Evolutionary conservation across 768 basidiomycete genomes (phyloP), one percentile per base, ranked within the genome.

Genomic region (Cubamyces lactineus): DNA sequence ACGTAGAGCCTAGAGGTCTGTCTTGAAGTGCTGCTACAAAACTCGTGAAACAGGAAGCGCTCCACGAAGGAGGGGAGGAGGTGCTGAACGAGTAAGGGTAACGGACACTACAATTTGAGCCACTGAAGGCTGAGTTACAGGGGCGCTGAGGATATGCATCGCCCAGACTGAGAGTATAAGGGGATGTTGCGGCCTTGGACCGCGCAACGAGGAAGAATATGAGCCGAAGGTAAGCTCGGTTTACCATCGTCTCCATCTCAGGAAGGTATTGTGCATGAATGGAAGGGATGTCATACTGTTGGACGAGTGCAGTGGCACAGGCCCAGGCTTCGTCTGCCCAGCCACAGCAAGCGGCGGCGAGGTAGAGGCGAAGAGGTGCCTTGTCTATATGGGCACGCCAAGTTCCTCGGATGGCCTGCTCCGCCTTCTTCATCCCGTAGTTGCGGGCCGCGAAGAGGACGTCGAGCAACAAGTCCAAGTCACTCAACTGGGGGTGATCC

Each of bases 281-380:
- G 12, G 28, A 16, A 4, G 39, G n/a, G 5, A 63, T 19, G 65
- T 77, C 74, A 38, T 56, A 5, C 3, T n/a, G 34, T 2, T 34
- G 5, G 11, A 56, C 11, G 26, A 62, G 47, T 17, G 17, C 51
- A 5, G 15, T 23, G 0, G 62, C 1, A 79, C 82, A 1, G 82
- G 78, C 48, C 79, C 77, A 45, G 77, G 72, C 61, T 79, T 78
- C 17, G 70, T 69, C 69, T 77, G 77, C 43, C 83, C 74, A 58
- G 26, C 79, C 74, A 46, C 77, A 75, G 17, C 82, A 64, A 30
- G 73, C 76, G 28, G 78, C 73, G 1, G 41, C 28, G 38, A 63
- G 38, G 72, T 57, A 62, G 48, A 57, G 38, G 16, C 50, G 48
- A 8, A 62, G 38, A 2, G 55, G 55, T 8, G 51, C 53, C 21